Percentiles rank a stretch among this genome's conserved stretches.
phyloP scores from a whole-genome alignment of 208 protist species.

The Herpetomonas tarakana region DNA sequence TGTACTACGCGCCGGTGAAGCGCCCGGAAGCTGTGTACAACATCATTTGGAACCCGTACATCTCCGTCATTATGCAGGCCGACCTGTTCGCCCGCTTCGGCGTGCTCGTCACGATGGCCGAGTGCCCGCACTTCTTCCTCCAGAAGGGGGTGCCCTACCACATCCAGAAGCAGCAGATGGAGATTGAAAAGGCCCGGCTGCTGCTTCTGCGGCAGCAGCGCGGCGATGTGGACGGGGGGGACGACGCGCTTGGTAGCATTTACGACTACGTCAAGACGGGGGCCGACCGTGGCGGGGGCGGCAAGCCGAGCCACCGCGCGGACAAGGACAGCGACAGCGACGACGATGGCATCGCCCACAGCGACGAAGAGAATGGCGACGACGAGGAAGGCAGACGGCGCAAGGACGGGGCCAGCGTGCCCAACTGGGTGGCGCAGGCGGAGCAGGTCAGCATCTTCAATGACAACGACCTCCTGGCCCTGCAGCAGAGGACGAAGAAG shows the following conservation, averaged over 20 bases:
- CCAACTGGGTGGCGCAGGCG: slow-evolving; percentile 10
- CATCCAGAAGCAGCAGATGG: slow-evolving; percentile 46
- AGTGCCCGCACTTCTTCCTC: slow-evolving; percentile 74
- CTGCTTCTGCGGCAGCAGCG: slow-evolving; percentile 17
- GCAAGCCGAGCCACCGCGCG: background rate
- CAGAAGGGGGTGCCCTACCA: slow-evolving; percentile 51
- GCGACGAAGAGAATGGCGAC: slow-evolving; percentile 12
- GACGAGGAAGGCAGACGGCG: slow-evolving; percentile 7
- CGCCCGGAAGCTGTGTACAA: slow-evolving; percentile 70
- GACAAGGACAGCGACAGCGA: slow-evolving; percentile 8
- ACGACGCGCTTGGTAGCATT: background rate
- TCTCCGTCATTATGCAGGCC: slow-evolving; percentile 64
- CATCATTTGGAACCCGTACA: slow-evolving; percentile 76
- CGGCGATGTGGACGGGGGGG: slow-evolving; percentile 2
- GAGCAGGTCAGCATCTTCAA: slow-evolving; percentile 46
- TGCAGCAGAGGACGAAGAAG: too few relatives aligned
- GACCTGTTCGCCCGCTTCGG: slow-evolving; percentile 69
- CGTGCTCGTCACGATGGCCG: slow-evolving; percentile 78
- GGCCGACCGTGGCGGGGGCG: background rate
- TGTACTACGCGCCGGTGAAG: slow-evolving; percentile 80
- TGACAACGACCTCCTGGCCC: background rate
- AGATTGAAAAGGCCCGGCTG: slow-evolving; percentile 25
- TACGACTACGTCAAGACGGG: background rate
- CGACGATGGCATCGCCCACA: slow-evolving; percentile 10
- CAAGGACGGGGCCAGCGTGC: slow-evolving; percentile 8